These are phyloP conservation scores for Casuarina equisetifolia DNA, from an alignment of 306 rosid species.

Conservation along the genomic window DNA sequence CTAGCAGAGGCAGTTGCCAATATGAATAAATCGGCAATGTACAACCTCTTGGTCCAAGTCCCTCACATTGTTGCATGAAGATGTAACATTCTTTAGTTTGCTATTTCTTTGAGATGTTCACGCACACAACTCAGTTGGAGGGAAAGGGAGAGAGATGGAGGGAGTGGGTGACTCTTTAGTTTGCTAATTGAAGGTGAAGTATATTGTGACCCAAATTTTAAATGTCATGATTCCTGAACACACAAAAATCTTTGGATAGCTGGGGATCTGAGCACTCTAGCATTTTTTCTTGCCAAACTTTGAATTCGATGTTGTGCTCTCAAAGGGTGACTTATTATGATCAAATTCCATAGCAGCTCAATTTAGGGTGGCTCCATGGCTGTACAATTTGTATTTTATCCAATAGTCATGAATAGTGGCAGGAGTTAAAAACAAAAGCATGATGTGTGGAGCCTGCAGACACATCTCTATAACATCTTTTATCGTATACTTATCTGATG, in stretches of 20 bases:
- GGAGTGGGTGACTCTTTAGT: not conserved
- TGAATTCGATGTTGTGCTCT: not conserved
- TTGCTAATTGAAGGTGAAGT: not conserved
- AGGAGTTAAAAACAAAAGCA: not conserved
- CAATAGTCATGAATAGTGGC: not conserved
- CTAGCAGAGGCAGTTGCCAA: not conserved
- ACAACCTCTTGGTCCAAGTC: not conserved
- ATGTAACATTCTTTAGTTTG: not conserved
- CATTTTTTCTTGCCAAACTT: not conserved
- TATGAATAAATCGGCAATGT: not conserved
- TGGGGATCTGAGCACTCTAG: not conserved
- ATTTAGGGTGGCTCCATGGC: not conserved
- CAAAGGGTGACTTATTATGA: not conserved
- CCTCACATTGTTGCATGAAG: not conserved
- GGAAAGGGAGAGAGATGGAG: not conserved
- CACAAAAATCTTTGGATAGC: not conserved
- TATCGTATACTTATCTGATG: slow-evolving; percentile 24
- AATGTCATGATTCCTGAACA: not conserved
- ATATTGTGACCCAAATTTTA: not conserved
- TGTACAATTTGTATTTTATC: not conserved
- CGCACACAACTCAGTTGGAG: not conserved
- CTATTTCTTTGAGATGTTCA: not conserved
- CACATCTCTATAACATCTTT: slow-evolving; percentile 8
- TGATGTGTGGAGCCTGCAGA: slow-evolving; percentile 15
- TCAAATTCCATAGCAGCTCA: not conserved